Percentiles rank a stretch among this genome's conserved stretches.
phyloP scores from a whole-genome alignment of 148 eudicot species.

The Silene latifolia region DNA sequence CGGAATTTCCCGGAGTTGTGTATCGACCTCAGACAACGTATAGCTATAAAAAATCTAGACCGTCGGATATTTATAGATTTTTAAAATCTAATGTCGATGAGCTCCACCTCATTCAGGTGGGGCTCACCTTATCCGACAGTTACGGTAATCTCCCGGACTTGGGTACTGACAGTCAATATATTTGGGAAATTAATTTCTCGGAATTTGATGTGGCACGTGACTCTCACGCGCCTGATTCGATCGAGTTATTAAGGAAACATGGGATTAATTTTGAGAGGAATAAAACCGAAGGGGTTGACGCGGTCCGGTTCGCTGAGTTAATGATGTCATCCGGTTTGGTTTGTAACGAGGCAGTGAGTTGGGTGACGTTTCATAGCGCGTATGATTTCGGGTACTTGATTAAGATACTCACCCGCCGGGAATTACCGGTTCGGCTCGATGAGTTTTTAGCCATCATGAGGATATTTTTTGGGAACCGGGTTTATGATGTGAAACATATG shows the following conservation, averaged over 20 bases:
- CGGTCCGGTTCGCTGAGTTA: constrained; percentile 43
- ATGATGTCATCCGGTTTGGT: constrained; percentile 66
- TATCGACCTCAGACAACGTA: constrained; percentile 17
- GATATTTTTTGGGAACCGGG: constrained; percentile 43
- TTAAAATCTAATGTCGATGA: constrained; percentile 68
- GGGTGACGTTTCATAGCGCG: constrained; percentile 81
- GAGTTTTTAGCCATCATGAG: constrained; percentile 35
- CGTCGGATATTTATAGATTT: constrained; percentile 41
- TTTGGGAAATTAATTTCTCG: constrained; percentile 65
- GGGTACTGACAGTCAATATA: constrained; percentile 25
- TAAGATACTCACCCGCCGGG: constrained; percentile 58
- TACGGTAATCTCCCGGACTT: constrained; percentile 49
- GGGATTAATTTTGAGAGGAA: constrained; percentile 55
- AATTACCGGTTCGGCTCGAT: constrained; percentile 31
- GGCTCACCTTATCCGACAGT: constrained; percentile 62
- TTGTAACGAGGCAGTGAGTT: constrained; percentile 47
- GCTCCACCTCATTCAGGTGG: constrained; percentile 53
- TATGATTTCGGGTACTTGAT: constrained; percentile 70
- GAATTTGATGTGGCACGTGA: constrained; percentile 55
- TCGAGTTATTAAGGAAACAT: constrained; percentile 41
- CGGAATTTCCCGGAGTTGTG: constrained; percentile 67
- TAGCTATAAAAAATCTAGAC: neutral
- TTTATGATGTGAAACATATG: constrained; percentile 58
- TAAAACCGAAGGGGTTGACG: constrained; percentile 39
- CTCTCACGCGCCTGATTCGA: constrained; percentile 48